phyloP scores from a whole-genome alignment of 202 grass and related monocot species.

The Musa balbisiana region DNA sequence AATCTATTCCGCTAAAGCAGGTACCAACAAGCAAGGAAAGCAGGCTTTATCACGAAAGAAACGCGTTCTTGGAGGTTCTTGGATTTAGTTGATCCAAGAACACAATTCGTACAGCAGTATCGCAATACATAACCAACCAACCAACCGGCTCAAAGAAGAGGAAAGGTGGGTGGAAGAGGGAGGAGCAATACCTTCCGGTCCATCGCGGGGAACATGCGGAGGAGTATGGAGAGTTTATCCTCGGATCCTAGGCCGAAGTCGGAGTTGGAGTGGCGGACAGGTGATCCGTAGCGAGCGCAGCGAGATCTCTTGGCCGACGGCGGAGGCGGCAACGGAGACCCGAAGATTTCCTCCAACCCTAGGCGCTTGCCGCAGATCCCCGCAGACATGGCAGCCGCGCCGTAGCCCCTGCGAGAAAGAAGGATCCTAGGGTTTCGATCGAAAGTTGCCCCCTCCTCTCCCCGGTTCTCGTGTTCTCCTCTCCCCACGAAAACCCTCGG shows the following conservation, averaged over 20 bases:
- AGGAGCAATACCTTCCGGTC: slow-evolving; percentile 10
- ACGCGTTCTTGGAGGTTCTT: not conserved
- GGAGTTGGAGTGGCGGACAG: slow-evolving; percentile 1
- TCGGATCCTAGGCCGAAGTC: slow-evolving; percentile 19
- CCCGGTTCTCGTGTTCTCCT: not conserved
- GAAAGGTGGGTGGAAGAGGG: not conserved
- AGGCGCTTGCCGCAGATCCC: slow-evolving; percentile 30
- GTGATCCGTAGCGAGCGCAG: slow-evolving; percentile 22
- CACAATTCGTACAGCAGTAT: not conserved
- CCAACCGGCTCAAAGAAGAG: not conserved
- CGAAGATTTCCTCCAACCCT: slow-evolving; percentile 34
- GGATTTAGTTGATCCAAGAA: not conserved
- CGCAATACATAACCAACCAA: no score
- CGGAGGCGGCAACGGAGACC: slow-evolving; percentile 19
- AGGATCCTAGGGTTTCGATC: slow-evolving; percentile 14
- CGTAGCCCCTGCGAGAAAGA: not conserved
- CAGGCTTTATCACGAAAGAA: not conserved
- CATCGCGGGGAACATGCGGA: slow-evolving; percentile 29
- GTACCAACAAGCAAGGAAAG: not conserved
- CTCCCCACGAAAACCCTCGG: not conserved
- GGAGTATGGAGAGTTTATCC: slow-evolving; percentile 14
- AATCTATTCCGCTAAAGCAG: not conserved
- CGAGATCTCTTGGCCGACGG: slow-evolving; percentile 21
- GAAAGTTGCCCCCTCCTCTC: not conserved
- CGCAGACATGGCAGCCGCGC: slow-evolving; percentile 28